Base-by-base conservation (phyloP, 208 protist genomes). In the Acanthamoeba lenticulata region DNA sequence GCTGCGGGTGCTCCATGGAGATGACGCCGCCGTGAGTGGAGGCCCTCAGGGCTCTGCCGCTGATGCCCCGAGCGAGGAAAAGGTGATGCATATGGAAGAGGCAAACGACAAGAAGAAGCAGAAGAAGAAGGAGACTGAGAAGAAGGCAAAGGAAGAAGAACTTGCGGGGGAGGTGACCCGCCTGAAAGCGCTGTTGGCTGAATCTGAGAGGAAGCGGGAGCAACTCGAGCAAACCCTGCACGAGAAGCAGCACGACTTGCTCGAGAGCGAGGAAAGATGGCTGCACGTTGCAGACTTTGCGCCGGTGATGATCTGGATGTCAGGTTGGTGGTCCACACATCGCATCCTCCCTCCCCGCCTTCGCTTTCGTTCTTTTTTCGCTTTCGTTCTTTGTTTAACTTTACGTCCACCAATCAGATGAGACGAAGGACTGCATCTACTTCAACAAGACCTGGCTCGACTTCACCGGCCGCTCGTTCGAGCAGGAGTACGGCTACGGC, bases 361-460 rank as follows among this genome's bases (percentile, higher is more conserved):
- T 36, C 60, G 29, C 6, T 69, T 9, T 69, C 6, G 27, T 29
- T 1, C 67, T 44, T 24, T 77, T 77, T 44, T 42, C 62, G 27
- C 62, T 36, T 29, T 11, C 11, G 62, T 5, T 69, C 60, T 27
- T 17, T 38, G 34, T 40, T 21, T 17, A 36, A 15, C 27, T 2
- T 13, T 40, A n/a, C 60, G 34, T 40, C 27, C 11, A 9, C 24
- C 11, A 11, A 7, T 15, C 67, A 77, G 67, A 77, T 38, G 11
- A 62, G 11, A 62, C 45, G 21, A 90, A 57, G 47, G 42, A 62
- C 38, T 89, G 79, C 36, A 89, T n/a, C 21, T 90, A 90, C 38
- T 90, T 90, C 81, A 90, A 90, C 81, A 90, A 90, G 55, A 42
- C 49, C 21, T 90, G 81, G 81, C 45, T 90, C 5, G 27, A 90